These are phyloP conservation scores for Yamadazyma dendronema DNA, from an alignment of 1,139 yeast species.

Conservation along the genomic window DNA sequence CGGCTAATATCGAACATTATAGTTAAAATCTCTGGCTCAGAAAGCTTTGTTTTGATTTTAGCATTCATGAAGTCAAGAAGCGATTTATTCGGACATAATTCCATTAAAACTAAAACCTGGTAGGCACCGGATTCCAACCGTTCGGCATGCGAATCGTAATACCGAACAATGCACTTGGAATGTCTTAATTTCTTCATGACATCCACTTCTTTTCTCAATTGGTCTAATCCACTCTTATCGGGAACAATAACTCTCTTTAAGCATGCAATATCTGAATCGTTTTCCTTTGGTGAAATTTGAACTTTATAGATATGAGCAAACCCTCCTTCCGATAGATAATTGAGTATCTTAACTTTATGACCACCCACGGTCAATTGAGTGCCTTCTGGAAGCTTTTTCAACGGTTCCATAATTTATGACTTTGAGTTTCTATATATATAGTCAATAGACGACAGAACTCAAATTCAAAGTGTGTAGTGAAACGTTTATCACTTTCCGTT, in stretches of 20 bases:
- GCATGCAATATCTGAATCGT: conserved; percentile 51
- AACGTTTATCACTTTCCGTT: not conserved
- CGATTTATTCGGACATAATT: conserved; percentile 70
- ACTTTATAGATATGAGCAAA: conserved; percentile 62
- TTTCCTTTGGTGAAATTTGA: conserved; percentile 40
- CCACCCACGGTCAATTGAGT: conserved; percentile 42
- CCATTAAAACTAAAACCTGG: conserved; percentile 78
- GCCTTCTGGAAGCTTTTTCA: conserved; percentile 41
- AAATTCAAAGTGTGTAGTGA: not conserved
- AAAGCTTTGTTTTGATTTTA: conserved; percentile 59
- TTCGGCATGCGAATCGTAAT: conserved; percentile 77
- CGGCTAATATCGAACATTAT: conserved; percentile 66
- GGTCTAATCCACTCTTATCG: conserved; percentile 63
- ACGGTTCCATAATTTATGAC: conserved; percentile 20
- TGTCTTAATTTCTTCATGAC: conserved; percentile 70
- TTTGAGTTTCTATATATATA: no score
- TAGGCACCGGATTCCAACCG: conserved; percentile 54
- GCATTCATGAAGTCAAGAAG: conserved; percentile 74
- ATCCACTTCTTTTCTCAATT: conserved; percentile 71
- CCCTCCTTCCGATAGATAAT: conserved; percentile 48
- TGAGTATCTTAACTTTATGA: conserved; percentile 35
- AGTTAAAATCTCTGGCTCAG: conserved; percentile 59
- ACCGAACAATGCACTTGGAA: conserved; percentile 59
- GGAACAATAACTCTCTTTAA: conserved; percentile 73
- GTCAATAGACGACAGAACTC: not conserved